A percentile compares a stretch with the other conserved stretches of the same genome.
These are phyloP conservation scores for Pelagophyceae sp. DNA, from an alignment of 352 stramenopile genomes.

Conservation along the genomic window DNA sequence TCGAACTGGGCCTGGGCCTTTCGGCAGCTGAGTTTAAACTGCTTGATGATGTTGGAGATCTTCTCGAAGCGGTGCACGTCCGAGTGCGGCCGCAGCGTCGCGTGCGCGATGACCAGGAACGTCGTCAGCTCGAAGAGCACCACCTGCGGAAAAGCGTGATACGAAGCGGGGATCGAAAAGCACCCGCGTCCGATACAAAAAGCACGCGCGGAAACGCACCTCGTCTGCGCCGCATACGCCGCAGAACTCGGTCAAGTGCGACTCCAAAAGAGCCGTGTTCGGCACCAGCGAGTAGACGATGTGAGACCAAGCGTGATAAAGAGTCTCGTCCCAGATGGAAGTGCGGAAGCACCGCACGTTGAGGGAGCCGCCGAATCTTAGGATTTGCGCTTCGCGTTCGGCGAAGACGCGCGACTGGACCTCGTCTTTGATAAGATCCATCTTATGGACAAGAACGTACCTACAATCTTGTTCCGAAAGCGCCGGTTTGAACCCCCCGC, in stretches of 20 bases:
- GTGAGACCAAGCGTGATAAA: slow-evolving; percentile 96
- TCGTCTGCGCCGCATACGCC: slow-evolving; percentile 84
- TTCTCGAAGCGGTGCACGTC: slow-evolving; percentile 98
- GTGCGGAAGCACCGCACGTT: slow-evolving; percentile 79
- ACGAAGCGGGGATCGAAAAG: background rate
- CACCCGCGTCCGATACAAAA: background rate
- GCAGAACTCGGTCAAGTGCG: slow-evolving; percentile 92
- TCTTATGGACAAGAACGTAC: slow-evolving; percentile 99
- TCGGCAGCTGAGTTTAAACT: slow-evolving; percentile 98
- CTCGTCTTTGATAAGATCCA: slow-evolving; percentile 86
- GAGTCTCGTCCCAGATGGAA: slow-evolving; percentile 99
- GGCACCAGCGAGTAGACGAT: slow-evolving; percentile 99
- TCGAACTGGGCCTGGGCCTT: slow-evolving; percentile 96
- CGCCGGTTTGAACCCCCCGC: too few relatives aligned
- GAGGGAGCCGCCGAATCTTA: slow-evolving; percentile 64
- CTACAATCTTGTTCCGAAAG: too few relatives aligned
- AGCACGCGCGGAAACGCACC: background rate
- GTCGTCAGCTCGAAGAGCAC: slow-evolving; percentile 97
- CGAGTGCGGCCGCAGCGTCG: slow-evolving; percentile 70
- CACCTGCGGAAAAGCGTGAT: slow-evolving; percentile 34
- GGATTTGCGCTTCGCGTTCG: slow-evolving; percentile 83
- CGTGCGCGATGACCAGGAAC: slow-evolving; percentile 96
- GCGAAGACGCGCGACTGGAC: slow-evolving; percentile 79
- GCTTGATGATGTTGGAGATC: slow-evolving; percentile 99
- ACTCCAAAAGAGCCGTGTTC: slow-evolving; percentile 80